These are phyloP conservation scores for Metarhizium rileyi DNA, from an alignment of 2,329 filamentous ascomycete species.

Conservation along the genomic window DNA sequence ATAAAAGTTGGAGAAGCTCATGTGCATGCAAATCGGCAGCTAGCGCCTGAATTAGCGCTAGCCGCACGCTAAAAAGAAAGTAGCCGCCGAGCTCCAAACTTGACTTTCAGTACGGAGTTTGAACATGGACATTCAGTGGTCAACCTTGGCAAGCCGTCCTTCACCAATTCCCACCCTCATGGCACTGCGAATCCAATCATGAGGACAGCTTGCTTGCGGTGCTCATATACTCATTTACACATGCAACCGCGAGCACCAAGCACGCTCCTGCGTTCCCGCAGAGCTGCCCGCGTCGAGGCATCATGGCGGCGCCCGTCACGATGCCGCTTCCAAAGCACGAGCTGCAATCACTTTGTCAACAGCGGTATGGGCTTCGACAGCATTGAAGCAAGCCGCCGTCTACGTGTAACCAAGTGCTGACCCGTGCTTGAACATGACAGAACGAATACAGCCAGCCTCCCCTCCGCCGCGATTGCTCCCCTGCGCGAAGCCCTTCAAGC, in stretches of 20 bases:
- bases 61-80: background rate
- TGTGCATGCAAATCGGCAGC: too few species aligned
- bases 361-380: constrained; percentile 14
- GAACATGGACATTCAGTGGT: background rate
- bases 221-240: constrained; percentile 5
- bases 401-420: background rate
- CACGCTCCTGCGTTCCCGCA: constrained; percentile 1
- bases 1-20: background rate
- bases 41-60: background rate
- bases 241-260: constrained; percentile 5
- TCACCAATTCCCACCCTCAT: background rate
- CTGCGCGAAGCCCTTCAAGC: constrained; percentile 25
- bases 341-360: constrained; percentile 27
- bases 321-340: constrained; percentile 19
- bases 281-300: background rate
- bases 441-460: constrained; percentile 1
- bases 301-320: constrained; percentile 5
- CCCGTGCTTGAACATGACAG: background rate
- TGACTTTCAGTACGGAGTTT: too few species aligned
- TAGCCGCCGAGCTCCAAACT: background rate
- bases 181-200: constrained; percentile 7
- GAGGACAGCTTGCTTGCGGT: constrained; percentile 22
- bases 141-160: background rate
- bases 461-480: constrained; percentile 11
- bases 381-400: background rate